Evolutionary conservation across 495 filamentous ascomycete species (phyloP), one percentile per base, ranked within the genome.

Genomic region (Penicillium daleae): DNA sequence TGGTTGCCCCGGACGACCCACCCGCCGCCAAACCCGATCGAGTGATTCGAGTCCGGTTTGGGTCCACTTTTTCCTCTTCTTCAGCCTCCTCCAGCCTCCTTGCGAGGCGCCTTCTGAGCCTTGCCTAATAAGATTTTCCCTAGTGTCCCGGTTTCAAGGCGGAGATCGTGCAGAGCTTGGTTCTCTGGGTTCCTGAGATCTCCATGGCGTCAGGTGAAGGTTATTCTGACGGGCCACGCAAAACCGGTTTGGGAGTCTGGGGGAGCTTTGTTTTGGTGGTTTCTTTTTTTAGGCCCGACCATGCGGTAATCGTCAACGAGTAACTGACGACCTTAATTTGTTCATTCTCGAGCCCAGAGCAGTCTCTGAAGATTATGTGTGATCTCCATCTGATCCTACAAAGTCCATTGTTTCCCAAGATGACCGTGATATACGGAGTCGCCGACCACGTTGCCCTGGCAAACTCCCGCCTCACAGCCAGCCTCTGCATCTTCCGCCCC

Each of bases 1-100:
- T 26, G 46, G 72, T 74, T 74, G 72, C 72, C 72, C 71, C 62
- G 61, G 68, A 62, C 61, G 64, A 72, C 70, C 63, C 59, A 37
- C 54, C 19, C 27, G 6, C 27, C 13, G 13, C 49, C 32, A 52
- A 17, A 4, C 32, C 31, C 31, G 26, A 59, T 49, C 19, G n/a
- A 46, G 46, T 27, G 32, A 12, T 40, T 39, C 44, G 27, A 44
- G 31, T 48, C 33, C 9, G 33, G n/a, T n/a, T n/a, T n/a, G n/a
- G n/a, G n/a, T n/a, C n/a, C n/a, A n/a, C n/a, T n/a, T n/a, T n/a
- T n/a, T n/a, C n/a, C n/a, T 26, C 12, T 9, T 21, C 42, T 59
- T 31, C 42, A 49, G 42, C 56, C 26, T 35, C 26, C 31, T 22
- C 42, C 46, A 59, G 56, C 46, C 42, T 31, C 40, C 35, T 40